Evolutionary conservation across 2,329 filamentous ascomycete species (phyloP), one percentile per base, ranked within the genome.

Genomic region (Fusarium chaquense): DNA sequence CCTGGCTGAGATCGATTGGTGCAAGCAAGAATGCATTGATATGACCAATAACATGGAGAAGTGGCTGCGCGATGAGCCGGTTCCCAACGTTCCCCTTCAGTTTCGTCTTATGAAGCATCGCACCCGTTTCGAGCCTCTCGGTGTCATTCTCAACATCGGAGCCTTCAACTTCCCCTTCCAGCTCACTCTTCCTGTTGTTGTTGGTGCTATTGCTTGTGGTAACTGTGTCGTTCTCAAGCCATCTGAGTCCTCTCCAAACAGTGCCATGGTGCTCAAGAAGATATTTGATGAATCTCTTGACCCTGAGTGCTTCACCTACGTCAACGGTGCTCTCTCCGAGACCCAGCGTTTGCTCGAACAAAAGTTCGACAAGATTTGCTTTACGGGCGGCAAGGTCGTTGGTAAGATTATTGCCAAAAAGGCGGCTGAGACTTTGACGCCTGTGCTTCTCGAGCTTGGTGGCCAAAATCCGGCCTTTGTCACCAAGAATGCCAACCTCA

Each of bases 301-400:
- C 78, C 87, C 89, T 3, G 87, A 89, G 18, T 90, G 90, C 73
- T 98, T 93, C 81, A 83, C 84, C 36, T 87, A 93, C 62, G 84
- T 98, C 71, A 96, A 98, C 78, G 96, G 96, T 64, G 90, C 84
- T 30, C 82, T 97, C 22, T 85, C 90, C 6, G 93, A 97, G 84
- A 94, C 92, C 6, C 93, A 92, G 46, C 90, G 89, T 15, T 83
- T 98, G 45, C 86, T 99, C 35, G 89, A 95, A 61, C 89, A 94
- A 83, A 95, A 95, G 80, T 99, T 94, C 91, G 94, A 97, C 83
- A 98, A 98, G 87, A 97, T 99, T 76, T 94, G 96, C 84, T 99
- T 97, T 83, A 99, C 96, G 1, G 96, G 96, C 57, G 90, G 89
- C 75, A 86, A 87, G 54, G 83, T 78, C 30, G 93, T 98, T 20